Percentiles rank a stretch among this genome's conserved stretches.
Evolutionary conservation across 768 basidiomycete species (phyloP).

Genomic region (Xerocomellus amylosporus): DNA sequence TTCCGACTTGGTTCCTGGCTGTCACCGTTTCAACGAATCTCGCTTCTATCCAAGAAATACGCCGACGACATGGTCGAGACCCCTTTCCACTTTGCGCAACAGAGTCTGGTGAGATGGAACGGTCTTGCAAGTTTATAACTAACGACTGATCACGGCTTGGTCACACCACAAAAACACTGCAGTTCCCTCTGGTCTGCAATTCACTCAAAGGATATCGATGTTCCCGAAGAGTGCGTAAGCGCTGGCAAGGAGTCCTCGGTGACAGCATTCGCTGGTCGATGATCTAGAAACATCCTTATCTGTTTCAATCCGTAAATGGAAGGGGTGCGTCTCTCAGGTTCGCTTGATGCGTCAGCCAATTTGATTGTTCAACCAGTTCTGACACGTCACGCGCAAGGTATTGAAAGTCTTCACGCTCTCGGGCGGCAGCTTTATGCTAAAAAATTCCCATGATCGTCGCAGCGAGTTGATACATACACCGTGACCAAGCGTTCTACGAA

Average conservation of each 20-base stretch:
- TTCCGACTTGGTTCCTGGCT: conserved; percentile 43
- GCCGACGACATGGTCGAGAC: conserved; percentile 24
- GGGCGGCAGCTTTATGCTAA: too few species aligned
- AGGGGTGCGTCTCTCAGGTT: too few species aligned
- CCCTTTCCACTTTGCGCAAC: conserved; percentile 34
- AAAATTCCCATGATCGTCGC: too few species aligned
- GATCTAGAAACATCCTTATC: too few species aligned
- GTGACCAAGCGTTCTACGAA: not conserved
- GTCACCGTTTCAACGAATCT: conserved; percentile 33
- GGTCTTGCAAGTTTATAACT: not conserved
- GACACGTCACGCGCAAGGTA: too few species aligned
- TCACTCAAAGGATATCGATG: not conserved
- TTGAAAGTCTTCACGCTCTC: too few species aligned
- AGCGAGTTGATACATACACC: not conserved
- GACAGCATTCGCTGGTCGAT: too few species aligned
- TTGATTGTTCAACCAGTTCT: too few species aligned
- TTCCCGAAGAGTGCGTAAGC: too few species aligned
- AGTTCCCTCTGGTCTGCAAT: conserved; percentile 24
- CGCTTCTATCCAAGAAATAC: conserved; percentile 18
- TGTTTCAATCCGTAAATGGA: not conserved
- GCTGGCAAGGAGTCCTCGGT: too few species aligned
- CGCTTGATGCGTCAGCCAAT: too few species aligned
- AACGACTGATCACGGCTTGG: not conserved
- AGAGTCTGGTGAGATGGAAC: conserved; percentile 26
- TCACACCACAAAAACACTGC: conserved; percentile 26